Evolutionary conservation across 768 basidiomycete species (phyloP).

Genomic region (Pleurotus citrinopileatus): DNA sequence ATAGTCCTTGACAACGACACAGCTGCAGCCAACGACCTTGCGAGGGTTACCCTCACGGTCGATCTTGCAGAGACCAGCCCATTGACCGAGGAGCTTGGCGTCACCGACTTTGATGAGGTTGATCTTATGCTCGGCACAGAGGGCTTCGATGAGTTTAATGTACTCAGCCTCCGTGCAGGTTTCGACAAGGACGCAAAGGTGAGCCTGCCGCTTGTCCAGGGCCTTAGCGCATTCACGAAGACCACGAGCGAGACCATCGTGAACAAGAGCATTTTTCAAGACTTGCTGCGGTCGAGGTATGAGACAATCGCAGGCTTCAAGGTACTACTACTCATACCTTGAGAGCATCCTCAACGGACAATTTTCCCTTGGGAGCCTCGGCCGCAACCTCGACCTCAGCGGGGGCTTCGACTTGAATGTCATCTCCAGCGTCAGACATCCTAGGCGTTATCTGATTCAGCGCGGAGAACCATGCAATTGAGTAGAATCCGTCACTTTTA

Average conservation of each 20-base stretch:
- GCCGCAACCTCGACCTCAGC: constrained; percentile 79
- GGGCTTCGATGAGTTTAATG: constrained; percentile 99
- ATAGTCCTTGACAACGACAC: constrained; percentile 98
- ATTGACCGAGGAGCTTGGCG: constrained; percentile 95
- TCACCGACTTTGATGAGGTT: constrained; percentile 99
- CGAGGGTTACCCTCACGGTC: constrained; percentile 98
- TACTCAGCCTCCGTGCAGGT: constrained; percentile 99
- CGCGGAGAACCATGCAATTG: neutral
- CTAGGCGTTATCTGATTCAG: constrained; percentile 26
- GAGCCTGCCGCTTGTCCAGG: constrained; percentile 97
- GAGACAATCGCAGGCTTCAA: constrained; percentile 6
- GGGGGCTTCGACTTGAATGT: constrained; percentile 73
- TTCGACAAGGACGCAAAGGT: constrained; percentile 98
- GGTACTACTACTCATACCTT: constrained; percentile 47
- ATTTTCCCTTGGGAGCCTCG: constrained; percentile 92
- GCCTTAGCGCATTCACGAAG: constrained; percentile 98
- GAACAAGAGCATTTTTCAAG: constrained; percentile 96
- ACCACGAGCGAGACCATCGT: constrained; percentile 97
- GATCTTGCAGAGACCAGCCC: constrained; percentile 99
- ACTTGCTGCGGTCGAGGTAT: constrained; percentile 67
- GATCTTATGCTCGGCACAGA: constrained; percentile 99
- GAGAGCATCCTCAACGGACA: constrained; percentile 93
- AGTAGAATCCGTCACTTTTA: constrained; percentile 34
- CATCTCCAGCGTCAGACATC: constrained; percentile 99
- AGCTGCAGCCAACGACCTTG: constrained; percentile 91